Evolutionary conservation across 306 rosid genomes (phyloP).

Genomic region (Begonia peltatifolia): DNA sequence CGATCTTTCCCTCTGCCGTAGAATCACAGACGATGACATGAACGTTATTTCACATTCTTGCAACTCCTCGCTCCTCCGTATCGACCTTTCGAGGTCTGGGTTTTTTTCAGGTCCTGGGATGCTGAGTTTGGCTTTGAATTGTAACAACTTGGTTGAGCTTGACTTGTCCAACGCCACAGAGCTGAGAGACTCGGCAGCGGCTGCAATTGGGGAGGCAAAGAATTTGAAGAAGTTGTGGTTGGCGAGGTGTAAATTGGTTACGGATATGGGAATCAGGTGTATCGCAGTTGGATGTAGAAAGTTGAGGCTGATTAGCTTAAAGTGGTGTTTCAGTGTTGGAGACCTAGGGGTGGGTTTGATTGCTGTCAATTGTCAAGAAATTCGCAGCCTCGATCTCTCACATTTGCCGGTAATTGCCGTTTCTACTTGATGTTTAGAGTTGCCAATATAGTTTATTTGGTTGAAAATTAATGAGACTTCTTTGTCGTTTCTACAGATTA

Average conservation of each 20-base stretch:
- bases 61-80: slow-evolving; percentile 23
- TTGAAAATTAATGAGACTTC: neutral
- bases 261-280: slow-evolving; percentile 88
- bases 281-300: slow-evolving; percentile 85
- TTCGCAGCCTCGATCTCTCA: slow-evolving; percentile 65
- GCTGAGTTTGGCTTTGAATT: slow-evolving; percentile 21
- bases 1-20: slow-evolving; percentile 66
- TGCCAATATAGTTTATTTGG: neutral
- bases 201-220: slow-evolving; percentile 58
- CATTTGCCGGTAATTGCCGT: slow-evolving; percentile 50
- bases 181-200: slow-evolving; percentile 44
- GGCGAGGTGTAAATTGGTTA: slow-evolving; percentile 58
- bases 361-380: slow-evolving; percentile 70
- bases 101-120: slow-evolving; percentile 52
- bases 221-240: slow-evolving; percentile 64
- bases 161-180: slow-evolving; percentile 75
- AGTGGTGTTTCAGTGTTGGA: slow-evolving; percentile 78
- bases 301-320: slow-evolving; percentile 47
- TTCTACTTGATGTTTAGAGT: neutral
- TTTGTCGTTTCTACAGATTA: slow-evolving; percentile 15
- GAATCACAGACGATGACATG: slow-evolving; percentile 35
- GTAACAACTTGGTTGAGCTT: slow-evolving; percentile 51
- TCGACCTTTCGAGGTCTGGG: slow-evolving; percentile 65
- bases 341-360: slow-evolving; percentile 77
- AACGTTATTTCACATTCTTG: slow-evolving; percentile 24